Conservation (phyloP, 139 green algal species). For the Closterium sp. region DNA sequence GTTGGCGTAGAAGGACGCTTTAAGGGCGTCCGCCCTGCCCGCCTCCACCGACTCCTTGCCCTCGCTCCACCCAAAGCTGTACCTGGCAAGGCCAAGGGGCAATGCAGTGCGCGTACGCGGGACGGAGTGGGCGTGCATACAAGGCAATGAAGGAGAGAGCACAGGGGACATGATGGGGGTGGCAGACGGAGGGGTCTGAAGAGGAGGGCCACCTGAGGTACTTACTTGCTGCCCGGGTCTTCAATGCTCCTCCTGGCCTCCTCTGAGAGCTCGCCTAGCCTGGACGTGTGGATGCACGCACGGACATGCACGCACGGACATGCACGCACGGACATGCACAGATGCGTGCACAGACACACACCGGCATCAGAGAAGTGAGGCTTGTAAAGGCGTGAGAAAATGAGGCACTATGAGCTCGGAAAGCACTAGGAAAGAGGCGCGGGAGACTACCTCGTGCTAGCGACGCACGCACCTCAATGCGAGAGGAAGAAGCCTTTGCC, state of each 20-base stretch:
- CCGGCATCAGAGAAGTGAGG: background rate
- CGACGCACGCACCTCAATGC: background rate
- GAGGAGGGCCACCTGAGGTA: background rate
- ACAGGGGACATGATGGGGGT: too few relatives aligned
- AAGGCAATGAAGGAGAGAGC: too few relatives aligned
- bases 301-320: background rate
- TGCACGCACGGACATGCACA: background rate
- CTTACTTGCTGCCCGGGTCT: background rate
- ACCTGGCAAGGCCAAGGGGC: too few relatives aligned
- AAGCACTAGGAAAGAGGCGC: too few relatives aligned
- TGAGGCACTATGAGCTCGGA: too few relatives aligned
- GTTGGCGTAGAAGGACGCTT: conserved; percentile 56
- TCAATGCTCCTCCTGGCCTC: background rate
- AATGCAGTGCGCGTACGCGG: too few relatives aligned
- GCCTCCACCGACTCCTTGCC: conserved; percentile 33
- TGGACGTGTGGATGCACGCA: background rate
- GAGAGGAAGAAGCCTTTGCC: background rate
- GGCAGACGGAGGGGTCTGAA: too few relatives aligned
- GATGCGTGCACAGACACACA: background rate
- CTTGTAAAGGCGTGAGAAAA: background rate
- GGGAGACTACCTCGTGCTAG: too few relatives aligned
- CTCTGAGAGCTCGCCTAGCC: background rate
- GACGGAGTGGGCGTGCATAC: too few relatives aligned
- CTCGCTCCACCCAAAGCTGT: conserved; percentile 39
- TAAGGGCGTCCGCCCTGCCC: conserved; percentile 29